These are phyloP conservation scores for Talaromyces adpressus DNA, from an alignment of 495 filamentous ascomycete species.

Conservation along the genomic window DNA sequence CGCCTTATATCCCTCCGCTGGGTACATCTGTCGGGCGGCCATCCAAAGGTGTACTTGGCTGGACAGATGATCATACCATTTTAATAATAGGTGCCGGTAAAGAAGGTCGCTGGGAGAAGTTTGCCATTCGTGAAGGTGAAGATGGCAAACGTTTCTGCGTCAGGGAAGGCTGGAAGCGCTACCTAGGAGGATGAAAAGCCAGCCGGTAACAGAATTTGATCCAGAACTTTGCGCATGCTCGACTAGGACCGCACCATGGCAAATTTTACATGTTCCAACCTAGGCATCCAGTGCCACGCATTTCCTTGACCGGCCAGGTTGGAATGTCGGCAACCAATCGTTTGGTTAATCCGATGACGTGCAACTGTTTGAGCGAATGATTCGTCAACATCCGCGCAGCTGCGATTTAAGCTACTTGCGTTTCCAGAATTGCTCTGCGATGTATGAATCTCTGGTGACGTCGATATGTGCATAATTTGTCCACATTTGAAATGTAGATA, in stretches of 20 bases:
- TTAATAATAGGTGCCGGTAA: conserved; percentile 74
- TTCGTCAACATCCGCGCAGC: background rate
- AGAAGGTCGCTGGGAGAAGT: conserved; percentile 81
- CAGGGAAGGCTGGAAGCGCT: conserved; percentile 76
- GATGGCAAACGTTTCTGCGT: conserved; percentile 55
- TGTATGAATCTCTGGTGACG: background rate
- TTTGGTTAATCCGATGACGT: background rate
- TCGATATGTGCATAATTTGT: background rate
- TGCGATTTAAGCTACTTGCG: background rate
- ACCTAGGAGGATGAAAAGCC: conserved; percentile 47
- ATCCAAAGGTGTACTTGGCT: conserved; percentile 70
- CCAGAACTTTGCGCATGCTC: background rate
- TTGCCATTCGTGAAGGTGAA: conserved; percentile 55
- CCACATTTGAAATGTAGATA: background rate
- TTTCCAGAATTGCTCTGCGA: background rate
- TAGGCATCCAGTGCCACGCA: background rate
- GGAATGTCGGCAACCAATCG: background rate
- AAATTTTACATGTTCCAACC: background rate
- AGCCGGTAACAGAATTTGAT: background rate
- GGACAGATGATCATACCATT: conserved; percentile 61
- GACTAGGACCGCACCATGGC: background rate
- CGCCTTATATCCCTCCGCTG: conserved; percentile 32
- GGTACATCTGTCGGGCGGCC: conserved; percentile 49
- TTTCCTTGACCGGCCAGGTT: background rate
- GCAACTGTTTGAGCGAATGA: background rate